Evolutionary conservation across 2,329 filamentous ascomycete genomes (phyloP), one percentile per base, ranked within the genome.

Genomic region (Scedosporium boydii): DNA sequence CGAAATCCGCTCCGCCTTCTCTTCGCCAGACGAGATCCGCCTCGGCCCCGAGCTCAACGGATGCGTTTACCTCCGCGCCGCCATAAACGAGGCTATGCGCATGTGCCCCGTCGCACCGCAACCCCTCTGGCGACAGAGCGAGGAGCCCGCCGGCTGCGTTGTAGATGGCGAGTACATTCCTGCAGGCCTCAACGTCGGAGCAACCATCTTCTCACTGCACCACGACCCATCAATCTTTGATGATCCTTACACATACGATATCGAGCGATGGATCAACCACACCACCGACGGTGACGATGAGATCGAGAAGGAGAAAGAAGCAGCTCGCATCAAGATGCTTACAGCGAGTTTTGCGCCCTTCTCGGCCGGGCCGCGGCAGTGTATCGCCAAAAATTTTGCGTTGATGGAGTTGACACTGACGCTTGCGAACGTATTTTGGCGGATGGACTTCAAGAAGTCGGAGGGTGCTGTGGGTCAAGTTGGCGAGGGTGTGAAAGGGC

Each of bases 21-120:
- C 64, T 1, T 65, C 68, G n/a, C 64, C 70, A 1, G 74, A 75
- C 12, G 73, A 76, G 2, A 75, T 78, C 48, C 66, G 66, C 55
- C 62, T 68, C 55, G 71, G 72, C 14, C 60, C 72, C 23, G 66
- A 65, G 6, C 66, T 80, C 1, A 72, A 69, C 42, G 62, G 63
- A 3, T 75, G 75, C 53, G 60, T 60, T 0, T 81, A 77, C 64
- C 72, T 81, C 2, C 69, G 71, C 16, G 78, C 77, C 2, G 76
- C 74, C 55, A 70, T 80, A 29, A 74, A 67, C 42, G 66, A 67
- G 48, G 63, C 66, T 5, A 64, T 66, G 12, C 65, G 66, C 16
- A 63, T 65, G 61, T 64, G 57, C 38, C 57, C 57, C 16, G 59
- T 61, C 21, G 59, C 44, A 4, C 23, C 59, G 16, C 59, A 61